Evolutionary conservation across 345 rosid species (phyloP), one percentile per base, ranked within the genome.

Genomic region (Citrus inodora): DNA sequence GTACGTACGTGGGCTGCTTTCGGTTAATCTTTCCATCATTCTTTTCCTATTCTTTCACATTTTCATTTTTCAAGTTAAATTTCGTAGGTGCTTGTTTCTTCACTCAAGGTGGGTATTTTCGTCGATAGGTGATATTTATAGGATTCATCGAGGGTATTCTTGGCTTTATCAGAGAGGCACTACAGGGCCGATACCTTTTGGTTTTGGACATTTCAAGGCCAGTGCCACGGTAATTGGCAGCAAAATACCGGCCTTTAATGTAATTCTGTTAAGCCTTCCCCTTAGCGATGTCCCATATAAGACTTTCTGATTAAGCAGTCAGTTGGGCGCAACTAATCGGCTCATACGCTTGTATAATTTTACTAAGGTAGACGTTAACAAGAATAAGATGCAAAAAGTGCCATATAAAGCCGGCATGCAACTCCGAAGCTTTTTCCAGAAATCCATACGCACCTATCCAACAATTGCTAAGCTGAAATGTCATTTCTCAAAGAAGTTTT

Each of bases 401-500:
- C n/a, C n/a, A 71, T 55, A 22, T 32, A 5, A 32, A 51, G 3
- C 74, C 74, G 5, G 19, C 40, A 4, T 17, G 38, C 33, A 64
- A 14, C 68, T 32, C 11, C 68, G 0, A 65, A 19, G 25, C 24
- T 33, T 7, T 33, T 33, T 33, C 25, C 69, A 65, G 69, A 33
- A 65, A 33, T 30, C 16, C 27, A 0, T 16, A 24, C 24, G 11
- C 28, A 10, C 0, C 28, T 19, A 38, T 6, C 53, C 60, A 35
- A 73, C 30, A 7, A 24, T 60, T 13, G 35, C n/a, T 30, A 60
- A 4, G 30, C 62, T 24, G 69, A 71, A 33, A 38, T 62, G 60
- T n/a, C 24, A 33, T 33, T 24, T 71, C 58, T 64, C 10, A 35
- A 2, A 62, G 65, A 64, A 64, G 74, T 65, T 46, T 78, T 80